Percentiles rank a stretch among this genome's conserved stretches.
Conservation (phyloP, 768 basidiomycete species). For the Pluteus cervinus region DNA sequence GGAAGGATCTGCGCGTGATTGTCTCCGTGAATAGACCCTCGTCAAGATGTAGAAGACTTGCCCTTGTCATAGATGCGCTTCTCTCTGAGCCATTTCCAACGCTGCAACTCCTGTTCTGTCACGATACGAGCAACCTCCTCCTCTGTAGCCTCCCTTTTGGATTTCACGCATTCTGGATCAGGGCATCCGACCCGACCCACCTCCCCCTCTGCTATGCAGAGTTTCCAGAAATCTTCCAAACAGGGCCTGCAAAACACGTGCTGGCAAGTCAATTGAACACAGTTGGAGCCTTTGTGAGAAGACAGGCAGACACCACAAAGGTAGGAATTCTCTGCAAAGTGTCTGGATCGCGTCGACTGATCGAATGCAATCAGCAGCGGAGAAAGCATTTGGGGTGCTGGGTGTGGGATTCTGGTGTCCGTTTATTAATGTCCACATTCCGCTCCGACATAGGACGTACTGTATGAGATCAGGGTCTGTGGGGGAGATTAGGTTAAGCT, state of each 20-base stretch:
- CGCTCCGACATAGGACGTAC: constrained; percentile 20
- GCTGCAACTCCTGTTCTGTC: constrained; percentile 51
- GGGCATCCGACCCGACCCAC: constrained; percentile 75
- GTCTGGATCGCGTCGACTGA: constrained; percentile 32
- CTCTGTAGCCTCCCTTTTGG: constrained; percentile 49
- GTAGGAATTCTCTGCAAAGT: constrained; percentile 63
- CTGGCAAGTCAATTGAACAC: constrained; percentile 60
- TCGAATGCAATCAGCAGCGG: constrained; percentile 46
- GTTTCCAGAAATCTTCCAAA: constrained; percentile 73
- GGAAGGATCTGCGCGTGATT: constrained; percentile 53
- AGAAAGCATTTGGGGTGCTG: constrained; percentile 48
- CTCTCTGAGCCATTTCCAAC: constrained; percentile 77
- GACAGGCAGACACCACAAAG: constrained; percentile 74
- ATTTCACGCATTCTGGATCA: constrained; percentile 73
- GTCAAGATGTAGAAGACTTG: constrained; percentile 18
- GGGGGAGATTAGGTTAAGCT: constrained; percentile 30
- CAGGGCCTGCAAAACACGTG: constrained; percentile 87
- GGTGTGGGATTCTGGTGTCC: constrained; percentile 43
- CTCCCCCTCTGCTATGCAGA: constrained; percentile 78
- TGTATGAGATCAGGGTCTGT: constrained; percentile 27
- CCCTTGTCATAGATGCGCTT: constrained; percentile 72
- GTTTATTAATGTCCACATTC: constrained; percentile 7
- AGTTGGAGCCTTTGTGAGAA: constrained; percentile 68
- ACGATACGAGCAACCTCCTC: constrained; percentile 73
- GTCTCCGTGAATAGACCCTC: constrained; percentile 1